phyloP scores from a whole-genome alignment of 345 rosid genomes.

The Arabis hirsuta region DNA sequence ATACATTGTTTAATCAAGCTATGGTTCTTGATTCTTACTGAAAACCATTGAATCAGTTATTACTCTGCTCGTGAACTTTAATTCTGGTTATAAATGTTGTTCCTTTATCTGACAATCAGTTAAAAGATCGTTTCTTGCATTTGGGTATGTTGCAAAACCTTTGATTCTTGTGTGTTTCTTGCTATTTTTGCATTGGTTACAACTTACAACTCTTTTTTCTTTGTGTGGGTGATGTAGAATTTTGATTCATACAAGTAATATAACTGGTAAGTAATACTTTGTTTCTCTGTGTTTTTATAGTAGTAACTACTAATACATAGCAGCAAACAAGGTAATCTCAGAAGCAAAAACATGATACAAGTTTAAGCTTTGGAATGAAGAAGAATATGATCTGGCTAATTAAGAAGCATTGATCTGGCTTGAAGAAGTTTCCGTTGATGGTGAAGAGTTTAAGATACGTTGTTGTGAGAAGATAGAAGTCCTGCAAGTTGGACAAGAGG shows the following conservation, averaged over 20 bases:
- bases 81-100: too few relatives aligned
- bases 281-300: background rate
- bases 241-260: slow-evolving; percentile 2
- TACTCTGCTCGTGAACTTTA: background rate
- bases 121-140: slow-evolving; percentile 7
- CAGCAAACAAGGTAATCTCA: slow-evolving; percentile 17
- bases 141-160: background rate
- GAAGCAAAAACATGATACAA: slow-evolving; percentile 36
- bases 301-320: slow-evolving; percentile 7
- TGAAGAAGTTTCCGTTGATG: slow-evolving; percentile 15
- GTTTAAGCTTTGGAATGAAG: background rate
- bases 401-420: slow-evolving; percentile 28
- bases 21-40: background rate
- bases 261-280: background rate
- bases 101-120: too few relatives aligned
- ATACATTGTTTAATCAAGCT: background rate
- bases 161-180: background rate
- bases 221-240: background rate
- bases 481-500: slow-evolving; percentile 87
- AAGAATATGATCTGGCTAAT: background rate
- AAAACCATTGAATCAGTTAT: background rate
- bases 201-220: background rate
- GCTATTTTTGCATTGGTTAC: background rate
- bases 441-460: slow-evolving; percentile 2
- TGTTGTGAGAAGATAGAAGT: slow-evolving; percentile 45